A percentile compares a stretch with the other conserved stretches of the same genome.
These are phyloP conservation scores for Salicornia ramosissima DNA, from an alignment of 148 eudicot genomes.

Conservation along the genomic window DNA sequence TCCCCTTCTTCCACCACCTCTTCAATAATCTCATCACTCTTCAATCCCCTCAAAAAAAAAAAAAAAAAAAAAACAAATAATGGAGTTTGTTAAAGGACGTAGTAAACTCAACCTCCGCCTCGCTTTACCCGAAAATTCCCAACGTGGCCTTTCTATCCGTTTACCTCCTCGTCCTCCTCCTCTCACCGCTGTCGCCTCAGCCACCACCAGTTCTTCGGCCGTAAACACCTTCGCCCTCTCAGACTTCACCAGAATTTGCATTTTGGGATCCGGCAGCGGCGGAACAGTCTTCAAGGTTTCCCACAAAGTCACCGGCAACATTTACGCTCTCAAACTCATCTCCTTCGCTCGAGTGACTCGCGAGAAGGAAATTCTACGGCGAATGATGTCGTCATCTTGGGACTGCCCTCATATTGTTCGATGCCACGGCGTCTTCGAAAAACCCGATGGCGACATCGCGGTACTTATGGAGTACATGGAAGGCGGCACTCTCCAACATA, in stretches of 20 bases:
- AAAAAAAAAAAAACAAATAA: no score
- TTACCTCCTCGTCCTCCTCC: constrained; percentile 17
- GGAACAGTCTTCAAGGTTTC: constrained; percentile 82
- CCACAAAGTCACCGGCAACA: constrained; percentile 40
- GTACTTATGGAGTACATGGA: constrained; percentile 86
- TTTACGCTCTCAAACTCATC: constrained; percentile 56
- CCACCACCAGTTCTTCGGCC: no score
- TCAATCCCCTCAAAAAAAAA: no score
- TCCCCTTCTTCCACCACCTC: no score
- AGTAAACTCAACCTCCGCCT: constrained; percentile 60
- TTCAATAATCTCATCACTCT: no score
- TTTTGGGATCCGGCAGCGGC: constrained; percentile 78
- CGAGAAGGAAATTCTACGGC: constrained; percentile 73
- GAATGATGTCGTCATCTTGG: constrained; percentile 31
- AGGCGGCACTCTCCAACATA: constrained; percentile 58
- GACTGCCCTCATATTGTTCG: constrained; percentile 66
- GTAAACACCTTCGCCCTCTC: constrained; percentile 32
- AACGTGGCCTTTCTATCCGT: constrained; percentile 41
- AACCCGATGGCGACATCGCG: constrained; percentile 49
- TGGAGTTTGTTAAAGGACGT: constrained; percentile 44
- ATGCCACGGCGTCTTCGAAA: constrained; percentile 50
- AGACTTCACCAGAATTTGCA: constrained; percentile 51
- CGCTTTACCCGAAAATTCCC: constrained; percentile 45
- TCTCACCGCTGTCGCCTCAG: no score
- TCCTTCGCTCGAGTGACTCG: constrained; percentile 49